These are phyloP conservation scores for Leishmania amazonensis DNA, from an alignment of 208 protist species.

Conservation along the genomic window DNA sequence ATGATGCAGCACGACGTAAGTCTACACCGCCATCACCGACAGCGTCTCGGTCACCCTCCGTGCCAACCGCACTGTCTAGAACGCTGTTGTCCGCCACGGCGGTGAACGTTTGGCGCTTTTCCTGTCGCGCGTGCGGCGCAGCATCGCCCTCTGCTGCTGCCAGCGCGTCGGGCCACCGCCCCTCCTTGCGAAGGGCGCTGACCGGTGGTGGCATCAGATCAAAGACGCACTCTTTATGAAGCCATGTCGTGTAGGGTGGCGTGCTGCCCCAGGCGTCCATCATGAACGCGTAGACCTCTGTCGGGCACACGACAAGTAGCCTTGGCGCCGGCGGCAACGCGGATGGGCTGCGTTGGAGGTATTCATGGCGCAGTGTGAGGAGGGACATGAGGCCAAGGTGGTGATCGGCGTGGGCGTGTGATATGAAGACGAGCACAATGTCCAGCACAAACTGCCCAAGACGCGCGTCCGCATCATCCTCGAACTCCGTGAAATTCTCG, in stretches of 20 bases:
- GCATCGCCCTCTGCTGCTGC: no score
- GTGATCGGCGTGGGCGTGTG: slow-evolving; percentile 90
- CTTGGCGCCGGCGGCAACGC: background rate
- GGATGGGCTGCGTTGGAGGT: slow-evolving; percentile 6
- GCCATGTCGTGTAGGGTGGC: slow-evolving; percentile 43
- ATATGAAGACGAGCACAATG: slow-evolving; percentile 82
- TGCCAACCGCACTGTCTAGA: background rate
- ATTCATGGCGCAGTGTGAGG: slow-evolving; percentile 58
- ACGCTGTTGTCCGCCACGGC: background rate
- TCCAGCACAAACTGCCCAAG: slow-evolving; percentile 47
- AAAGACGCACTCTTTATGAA: slow-evolving; percentile 64
- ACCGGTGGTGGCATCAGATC: slow-evolving; percentile 49
- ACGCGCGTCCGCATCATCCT: slow-evolving; percentile 2
- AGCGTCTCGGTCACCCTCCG: background rate
- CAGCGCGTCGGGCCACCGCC: background rate
- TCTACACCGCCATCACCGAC: background rate
- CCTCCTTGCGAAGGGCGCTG: background rate
- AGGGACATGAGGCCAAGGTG: slow-evolving; percentile 82
- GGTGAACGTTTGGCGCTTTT: background rate
- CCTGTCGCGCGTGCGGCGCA: background rate
- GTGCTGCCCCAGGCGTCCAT: slow-evolving; percentile 49
- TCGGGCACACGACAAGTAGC: slow-evolving; percentile 73
- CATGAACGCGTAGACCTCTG: slow-evolving; percentile 75
- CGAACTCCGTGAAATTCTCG: background rate
- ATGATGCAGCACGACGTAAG: background rate